Percentiles rank a stretch among this genome's conserved stretches.
These are phyloP conservation scores for Microcyclospora tardicrescens DNA, from an alignment of 2,329 filamentous ascomycete species.

Conservation along the genomic window DNA sequence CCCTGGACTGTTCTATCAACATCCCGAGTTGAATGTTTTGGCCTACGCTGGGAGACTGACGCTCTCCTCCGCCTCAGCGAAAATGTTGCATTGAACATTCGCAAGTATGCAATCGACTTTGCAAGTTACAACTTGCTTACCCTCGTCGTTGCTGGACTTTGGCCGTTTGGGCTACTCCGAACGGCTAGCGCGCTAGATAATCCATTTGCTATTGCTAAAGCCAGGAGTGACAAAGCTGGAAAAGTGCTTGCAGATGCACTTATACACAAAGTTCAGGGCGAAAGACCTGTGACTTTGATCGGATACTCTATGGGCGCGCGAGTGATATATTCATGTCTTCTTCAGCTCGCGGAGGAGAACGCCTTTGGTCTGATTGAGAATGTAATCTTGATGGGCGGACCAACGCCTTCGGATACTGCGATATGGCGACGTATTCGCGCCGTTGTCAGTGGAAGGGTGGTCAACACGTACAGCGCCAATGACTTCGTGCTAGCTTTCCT, in stretches of 20 bases:
- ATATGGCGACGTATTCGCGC: conserved; percentile 67
- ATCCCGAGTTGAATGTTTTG: conserved; percentile 64
- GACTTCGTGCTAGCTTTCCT: conserved; percentile 80
- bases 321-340: conserved; percentile 71
- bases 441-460: conserved; percentile 67
- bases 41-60: conserved; percentile 70
- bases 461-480: conserved; percentile 80
- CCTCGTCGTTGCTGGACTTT: conserved; percentile 34
- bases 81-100: conserved; percentile 68
- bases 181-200: conserved; percentile 30
- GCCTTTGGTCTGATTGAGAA: conserved; percentile 77
- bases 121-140: conserved; percentile 46
- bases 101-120: conserved; percentile 60
- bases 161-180: conserved; percentile 36
- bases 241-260: conserved; percentile 29
- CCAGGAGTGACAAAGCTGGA: conserved; percentile 27
- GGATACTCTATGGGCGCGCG: conserved; percentile 30
- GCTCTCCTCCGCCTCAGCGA: conserved; percentile 63
- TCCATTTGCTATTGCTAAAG: conserved; percentile 27
- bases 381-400: conserved; percentile 70
- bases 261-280: conserved; percentile 29
- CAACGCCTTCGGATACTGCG: conserved; percentile 55
- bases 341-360: conserved; percentile 59
- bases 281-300: conserved; percentile 27
- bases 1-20: conserved; percentile 66